Evolutionary conservation across 768 basidiomycete genomes (phyloP), one percentile per base, ranked within the genome.

Genomic region (Xanthoconium stramineum): DNA sequence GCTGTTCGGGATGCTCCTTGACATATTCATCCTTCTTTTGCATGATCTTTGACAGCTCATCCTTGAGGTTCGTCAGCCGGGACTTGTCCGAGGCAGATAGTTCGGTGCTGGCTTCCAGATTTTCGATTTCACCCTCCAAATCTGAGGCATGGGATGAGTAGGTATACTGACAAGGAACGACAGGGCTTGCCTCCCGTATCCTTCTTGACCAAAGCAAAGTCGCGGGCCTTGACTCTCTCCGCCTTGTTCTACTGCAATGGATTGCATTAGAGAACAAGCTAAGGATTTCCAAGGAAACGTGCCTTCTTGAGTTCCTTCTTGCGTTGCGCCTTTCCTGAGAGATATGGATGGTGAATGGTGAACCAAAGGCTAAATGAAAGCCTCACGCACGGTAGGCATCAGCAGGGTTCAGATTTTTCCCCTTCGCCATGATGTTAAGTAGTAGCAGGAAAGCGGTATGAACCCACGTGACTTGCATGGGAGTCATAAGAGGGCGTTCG

Each of bases 291-390:
- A 52, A 44, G 43, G 56, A 58, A 47, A 53, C 59, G 45, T 61
- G 61, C 94, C 87, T 94, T 96, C 76, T 96, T 96, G 43, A 98
- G 76, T 70, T 99, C 96, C 70, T 94, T 98, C 72, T 94, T 94
- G 56, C 92, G 81, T 68, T 87, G 88, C 4, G 91, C 86, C 74
- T 98, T 98, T 53, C 94, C 94, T 97, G 63, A 28, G 35, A 36
- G 30, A 44, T 4, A 24, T 7, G 17, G 32, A 32, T 13, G 3
- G 36, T 62, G n/a, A 54, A 28, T 29, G 58, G 19, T 59, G 5
- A 52, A 24, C 40, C n/a, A 50, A n/a, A 12, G 12, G 50, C 20
- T 12, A 19, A n/a, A 36, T 46, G 1, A 37, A 24, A 33, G 35
- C 32, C 36, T 11, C 43, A 82, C 89, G 67, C 66, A 92, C 96